These are phyloP conservation scores for Fraxinus greggii DNA, from an alignment of 305 asterid genomes.

Conservation along the genomic window DNA sequence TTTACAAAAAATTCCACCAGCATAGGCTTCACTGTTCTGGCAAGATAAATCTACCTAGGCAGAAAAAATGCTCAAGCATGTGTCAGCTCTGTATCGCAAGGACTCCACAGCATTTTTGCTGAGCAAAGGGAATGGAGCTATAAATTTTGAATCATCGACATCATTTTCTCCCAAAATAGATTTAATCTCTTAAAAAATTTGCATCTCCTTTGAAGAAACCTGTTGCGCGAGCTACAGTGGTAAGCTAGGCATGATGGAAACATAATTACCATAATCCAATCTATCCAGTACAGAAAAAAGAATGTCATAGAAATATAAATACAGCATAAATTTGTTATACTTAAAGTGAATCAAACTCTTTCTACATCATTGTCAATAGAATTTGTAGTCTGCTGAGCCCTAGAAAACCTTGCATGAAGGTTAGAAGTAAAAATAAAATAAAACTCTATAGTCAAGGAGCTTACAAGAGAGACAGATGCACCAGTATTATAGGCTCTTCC, in stretches of 20 bases:
- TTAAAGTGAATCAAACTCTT: no score
- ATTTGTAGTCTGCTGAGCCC: background rate
- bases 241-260: background rate
- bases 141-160: conserved; percentile 55
- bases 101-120: conserved; percentile 83
- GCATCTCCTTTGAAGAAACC: conserved; percentile 75
- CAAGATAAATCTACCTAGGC: background rate
- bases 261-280: background rate
- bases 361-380: no score
- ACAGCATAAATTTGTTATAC: conserved; percentile 3
- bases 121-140: conserved; percentile 88
- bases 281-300: background rate
- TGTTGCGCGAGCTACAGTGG: conserved; percentile 26
- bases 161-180: conserved; percentile 69
- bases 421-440: background rate
- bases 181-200: conserved; percentile 72
- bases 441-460: conserved; percentile 24
- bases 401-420: background rate
- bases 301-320: background rate
- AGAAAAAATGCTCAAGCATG: background rate
- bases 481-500: conserved; percentile 91
- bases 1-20: conserved; percentile 1
- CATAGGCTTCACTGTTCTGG: conserved; percentile 1
- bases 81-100: conserved; percentile 74
- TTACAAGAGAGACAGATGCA: conserved; percentile 90